phyloP scores from a whole-genome alignment of 2,329 filamentous ascomycete species.

The Aspergillus terreus region DNA sequence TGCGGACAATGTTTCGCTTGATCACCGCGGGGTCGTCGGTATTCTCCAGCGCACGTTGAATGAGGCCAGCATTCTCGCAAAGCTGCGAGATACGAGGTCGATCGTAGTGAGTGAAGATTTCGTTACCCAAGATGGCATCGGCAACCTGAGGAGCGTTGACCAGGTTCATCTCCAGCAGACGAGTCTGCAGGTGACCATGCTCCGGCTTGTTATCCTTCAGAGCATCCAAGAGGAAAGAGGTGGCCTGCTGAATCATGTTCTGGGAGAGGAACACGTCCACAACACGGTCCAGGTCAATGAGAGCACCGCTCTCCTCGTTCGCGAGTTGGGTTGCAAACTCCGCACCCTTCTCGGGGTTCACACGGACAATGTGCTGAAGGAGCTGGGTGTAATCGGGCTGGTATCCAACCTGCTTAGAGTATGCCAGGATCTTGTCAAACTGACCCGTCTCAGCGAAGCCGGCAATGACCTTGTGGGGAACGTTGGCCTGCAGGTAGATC shows the following conservation, averaged over 20 bases:
- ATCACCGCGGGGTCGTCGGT: constrained; percentile 86
- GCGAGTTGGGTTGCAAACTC: constrained; percentile 93
- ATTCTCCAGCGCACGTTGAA: constrained; percentile 84
- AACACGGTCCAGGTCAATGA: constrained; percentile 90
- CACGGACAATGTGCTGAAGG: constrained; percentile 85
- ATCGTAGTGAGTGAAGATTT: constrained; percentile 98
- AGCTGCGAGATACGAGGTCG: constrained; percentile 81
- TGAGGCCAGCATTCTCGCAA: constrained; percentile 88
- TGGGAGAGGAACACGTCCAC: constrained; percentile 98
- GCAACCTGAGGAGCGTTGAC: constrained; percentile 95
- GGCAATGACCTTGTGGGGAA: constrained; percentile 90
- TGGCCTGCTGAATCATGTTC: constrained; percentile 95
- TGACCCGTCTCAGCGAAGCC: constrained; percentile 93
- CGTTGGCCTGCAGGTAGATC: constrained; percentile 88
- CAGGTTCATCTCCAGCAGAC: constrained; percentile 95
- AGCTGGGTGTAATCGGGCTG: constrained; percentile 93
- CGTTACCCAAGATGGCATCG: constrained; percentile 94
- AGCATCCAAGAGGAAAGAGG: constrained; percentile 94
- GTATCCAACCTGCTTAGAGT: constrained; percentile 79
- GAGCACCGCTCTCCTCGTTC: constrained; percentile 79
- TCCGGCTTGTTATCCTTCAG: constrained; percentile 93
- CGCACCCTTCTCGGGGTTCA: constrained; percentile 87
- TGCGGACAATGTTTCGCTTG: constrained; percentile 82
- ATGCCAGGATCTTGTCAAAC: constrained; percentile 94
- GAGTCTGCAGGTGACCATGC: constrained; percentile 88